Evolutionary conservation across 192 early-diverging fungal species (phyloP), one percentile per base, ranked within the genome.

Genomic region (Hyaloraphidium curvatum): DNA sequence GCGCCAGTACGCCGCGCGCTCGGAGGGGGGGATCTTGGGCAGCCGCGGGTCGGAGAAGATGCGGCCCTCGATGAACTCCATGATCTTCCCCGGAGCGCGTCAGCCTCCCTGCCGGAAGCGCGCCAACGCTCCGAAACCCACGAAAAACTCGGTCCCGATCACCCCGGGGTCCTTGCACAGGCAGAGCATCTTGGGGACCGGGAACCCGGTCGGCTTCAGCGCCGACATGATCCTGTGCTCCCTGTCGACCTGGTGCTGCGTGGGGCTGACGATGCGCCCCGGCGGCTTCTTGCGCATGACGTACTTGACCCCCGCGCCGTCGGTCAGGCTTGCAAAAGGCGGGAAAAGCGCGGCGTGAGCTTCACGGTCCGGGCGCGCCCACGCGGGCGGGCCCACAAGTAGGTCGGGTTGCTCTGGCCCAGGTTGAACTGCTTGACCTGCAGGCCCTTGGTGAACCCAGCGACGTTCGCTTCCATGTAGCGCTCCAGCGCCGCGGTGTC

Each of bases 391-490:
- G n/a, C n/a, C n/a, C n/a, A n/a, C n/a, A 91, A 71, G 54, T 88
- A 97, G 3, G 92, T 97, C 4, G 92, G 92, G 59, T 97, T 97
- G 62, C 82, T 85, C 57, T 93, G 89, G 0, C 92, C 92, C 3
- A 86, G 67, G 52, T 80, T 81, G 64, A 97, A 97, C 70, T 97
- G 89, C 51, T 72, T 69, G 33, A 91, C 58, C 13, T 73, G 53
- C 28, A 92, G 59, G 1, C 89, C 89, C 23, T 60, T 51, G 16
- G 53, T 62, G 14, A 87, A 64, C 14, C 61, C 63, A 31, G 75
- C 62, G 28, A 82, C 64, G 31, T 65, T 57, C 17, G 64, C 54
- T 13, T 35, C 17, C 13, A 90, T 73, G 58, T 81, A 91, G 1
- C 54, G 53, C 28, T 74, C 71, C 2, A 94, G 73, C 30, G 51